Percentiles rank a stretch among this genome's conserved stretches.
These are phyloP conservation scores for Yueomyces sp. DNA, from an alignment of 1,139 yeast species.

Conservation along the genomic window DNA sequence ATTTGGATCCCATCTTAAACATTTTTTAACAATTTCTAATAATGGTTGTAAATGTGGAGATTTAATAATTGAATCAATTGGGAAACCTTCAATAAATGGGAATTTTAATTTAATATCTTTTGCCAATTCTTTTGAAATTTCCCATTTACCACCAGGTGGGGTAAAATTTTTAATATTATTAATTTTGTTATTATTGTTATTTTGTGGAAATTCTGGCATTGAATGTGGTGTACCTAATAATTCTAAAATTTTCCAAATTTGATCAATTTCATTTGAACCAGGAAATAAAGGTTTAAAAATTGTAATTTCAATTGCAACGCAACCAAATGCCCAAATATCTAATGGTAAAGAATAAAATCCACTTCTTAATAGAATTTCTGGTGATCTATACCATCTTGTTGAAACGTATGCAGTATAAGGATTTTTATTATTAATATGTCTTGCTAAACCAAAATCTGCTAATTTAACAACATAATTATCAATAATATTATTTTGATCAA, in stretches of 20 bases:
- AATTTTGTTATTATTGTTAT: slow-evolving; percentile 5
- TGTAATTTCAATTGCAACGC: slow-evolving; percentile 72
- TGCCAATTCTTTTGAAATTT: slow-evolving; percentile 41
- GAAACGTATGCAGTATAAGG: slow-evolving; percentile 76
- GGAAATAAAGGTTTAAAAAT: slow-evolving; percentile 73
- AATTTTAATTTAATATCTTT: slow-evolving; percentile 38
- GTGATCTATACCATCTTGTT: slow-evolving; percentile 93
- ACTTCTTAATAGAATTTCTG: slow-evolving; percentile 70
- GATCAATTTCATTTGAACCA: slow-evolving; percentile 69
- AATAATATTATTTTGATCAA: slow-evolving; percentile 20
- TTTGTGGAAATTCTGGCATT: slow-evolving; percentile 10
- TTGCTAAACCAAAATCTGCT: slow-evolving; percentile 86
- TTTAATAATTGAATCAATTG: slow-evolving; percentile 27
- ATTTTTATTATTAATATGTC: slow-evolving; percentile 41
- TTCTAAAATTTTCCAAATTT: slow-evolving; percentile 51
- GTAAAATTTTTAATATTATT: slow-evolving; percentile 10
- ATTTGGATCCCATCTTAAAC: slow-evolving; percentile 57
- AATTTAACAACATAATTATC: slow-evolving; percentile 60
- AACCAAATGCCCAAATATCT: slow-evolving; percentile 93
- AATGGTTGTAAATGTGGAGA: slow-evolving; percentile 30
- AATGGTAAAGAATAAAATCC: slow-evolving; percentile 59
- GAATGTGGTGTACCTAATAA: slow-evolving; percentile 58
- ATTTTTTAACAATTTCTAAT: slow-evolving; percentile 39
- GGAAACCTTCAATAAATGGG: slow-evolving; percentile 34
- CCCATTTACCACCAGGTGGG: slow-evolving; percentile 62